phyloP scores from a whole-genome alignment of 2,329 filamentous ascomycete genomes.

The Cordyceps tenuipes region DNA sequence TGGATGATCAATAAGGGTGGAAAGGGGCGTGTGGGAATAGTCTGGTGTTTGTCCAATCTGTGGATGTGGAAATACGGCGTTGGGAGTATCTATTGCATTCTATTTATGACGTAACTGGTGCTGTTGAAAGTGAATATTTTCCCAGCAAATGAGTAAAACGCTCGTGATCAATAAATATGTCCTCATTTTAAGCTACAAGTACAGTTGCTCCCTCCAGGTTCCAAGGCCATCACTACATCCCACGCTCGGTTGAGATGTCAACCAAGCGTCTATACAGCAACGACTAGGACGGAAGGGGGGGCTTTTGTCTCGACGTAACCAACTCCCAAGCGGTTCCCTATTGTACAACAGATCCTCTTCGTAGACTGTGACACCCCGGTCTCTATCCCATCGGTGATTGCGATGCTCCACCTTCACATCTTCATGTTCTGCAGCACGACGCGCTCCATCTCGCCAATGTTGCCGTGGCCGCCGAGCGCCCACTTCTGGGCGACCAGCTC shows the following conservation, averaged over 20 bases:
- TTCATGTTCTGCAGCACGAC: slow-evolving; percentile 43
- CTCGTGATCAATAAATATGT: neutral
- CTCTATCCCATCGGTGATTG: neutral
- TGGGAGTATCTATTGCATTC: slow-evolving; percentile 13
- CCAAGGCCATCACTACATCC: too few species aligned
- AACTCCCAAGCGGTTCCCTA: slow-evolving; percentile 14
- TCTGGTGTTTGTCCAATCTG: neutral
- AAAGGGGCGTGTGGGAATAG: neutral
- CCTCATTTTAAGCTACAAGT: neutral
- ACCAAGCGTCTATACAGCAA: neutral
- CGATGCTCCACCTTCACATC: slow-evolving; percentile 24
- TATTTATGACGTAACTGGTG: neutral
- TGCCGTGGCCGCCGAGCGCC: slow-evolving; percentile 70
- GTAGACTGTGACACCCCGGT: neutral
- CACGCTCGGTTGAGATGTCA: neutral
- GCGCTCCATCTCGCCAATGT: slow-evolving; percentile 80
- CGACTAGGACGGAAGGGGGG: slow-evolving; percentile 9
- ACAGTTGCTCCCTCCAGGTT: too few species aligned
- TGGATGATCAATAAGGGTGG: slow-evolving; percentile 26
- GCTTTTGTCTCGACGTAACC: slow-evolving; percentile 16
- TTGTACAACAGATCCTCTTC: neutral
- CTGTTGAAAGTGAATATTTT: neutral
- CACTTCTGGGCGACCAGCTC: slow-evolving; percentile 70
- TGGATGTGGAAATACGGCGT: slow-evolving; percentile 20
- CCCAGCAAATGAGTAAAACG: neutral